Evolutionary conservation across 2,329 filamentous ascomycete genomes (phyloP).

Genomic region (Aspergillus sp.): DNA sequence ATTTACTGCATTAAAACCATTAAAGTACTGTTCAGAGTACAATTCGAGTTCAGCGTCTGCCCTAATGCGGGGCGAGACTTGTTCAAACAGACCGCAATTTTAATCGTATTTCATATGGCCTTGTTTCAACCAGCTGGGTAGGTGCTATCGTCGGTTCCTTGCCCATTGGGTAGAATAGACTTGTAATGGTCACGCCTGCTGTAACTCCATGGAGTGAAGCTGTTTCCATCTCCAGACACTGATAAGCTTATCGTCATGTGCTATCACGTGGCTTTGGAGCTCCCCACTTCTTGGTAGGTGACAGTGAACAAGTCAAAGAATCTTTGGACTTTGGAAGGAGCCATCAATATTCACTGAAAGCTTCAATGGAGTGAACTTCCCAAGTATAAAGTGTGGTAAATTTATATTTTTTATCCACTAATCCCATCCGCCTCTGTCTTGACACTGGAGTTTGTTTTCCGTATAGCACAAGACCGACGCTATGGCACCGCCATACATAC

Average conservation of each 20-base stretch:
- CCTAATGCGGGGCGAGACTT: background rate
- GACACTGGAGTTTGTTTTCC: background rate
- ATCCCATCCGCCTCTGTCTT: background rate
- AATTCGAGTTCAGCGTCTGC: background rate
- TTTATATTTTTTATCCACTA: background rate
- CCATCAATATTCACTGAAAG: background rate
- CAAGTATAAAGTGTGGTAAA: background rate
- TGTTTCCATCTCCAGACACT: too few species aligned
- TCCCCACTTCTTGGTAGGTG: background rate
- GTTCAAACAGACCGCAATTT: background rate
- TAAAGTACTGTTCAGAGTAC: background rate
- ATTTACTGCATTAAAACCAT: background rate
- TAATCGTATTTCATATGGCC: background rate
- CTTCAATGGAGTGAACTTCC: background rate
- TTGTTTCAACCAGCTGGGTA: background rate
- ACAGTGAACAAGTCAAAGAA: too few species aligned
- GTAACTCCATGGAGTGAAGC: background rate
- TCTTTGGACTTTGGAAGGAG: too few species aligned
- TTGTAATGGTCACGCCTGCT: too few species aligned
- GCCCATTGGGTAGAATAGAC: too few species aligned
- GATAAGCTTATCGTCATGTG: background rate
- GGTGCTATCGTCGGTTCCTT: too few species aligned
- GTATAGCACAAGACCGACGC: background rate
- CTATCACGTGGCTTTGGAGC: background rate
- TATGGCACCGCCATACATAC: slow-evolving; percentile 23